Evolutionary conservation across 352 stramenopile genomes (phyloP).

Genomic region (Globisporangium recalcitrans): DNA sequence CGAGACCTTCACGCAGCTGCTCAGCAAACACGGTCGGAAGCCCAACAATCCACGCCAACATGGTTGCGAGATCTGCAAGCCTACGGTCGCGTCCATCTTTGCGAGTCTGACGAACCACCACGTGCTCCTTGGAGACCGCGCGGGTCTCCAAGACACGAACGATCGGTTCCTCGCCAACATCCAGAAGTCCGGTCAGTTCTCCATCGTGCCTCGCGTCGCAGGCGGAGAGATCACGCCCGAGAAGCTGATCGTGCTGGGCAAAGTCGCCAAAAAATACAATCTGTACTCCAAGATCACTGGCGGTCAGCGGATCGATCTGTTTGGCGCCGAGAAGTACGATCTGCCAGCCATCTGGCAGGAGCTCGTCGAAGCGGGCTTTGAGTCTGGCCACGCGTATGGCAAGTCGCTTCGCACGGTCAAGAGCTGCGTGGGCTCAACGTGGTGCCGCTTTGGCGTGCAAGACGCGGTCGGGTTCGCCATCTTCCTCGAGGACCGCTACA

Average conservation of each 20-base stretch:
- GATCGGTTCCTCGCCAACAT: constrained; percentile 91
- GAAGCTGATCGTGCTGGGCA: constrained; percentile 86
- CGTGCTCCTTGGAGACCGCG: constrained; percentile 72
- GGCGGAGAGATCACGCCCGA: constrained; percentile 88
- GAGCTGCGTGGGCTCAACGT: constrained; percentile 90
- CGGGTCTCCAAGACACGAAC: constrained; percentile 89
- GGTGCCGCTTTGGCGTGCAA: constrained; percentile 90
- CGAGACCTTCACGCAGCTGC: constrained; percentile 84
- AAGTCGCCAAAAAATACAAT: constrained; percentile 87
- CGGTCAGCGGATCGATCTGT: constrained; percentile 90
- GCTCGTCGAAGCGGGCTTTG: constrained; percentile 86
- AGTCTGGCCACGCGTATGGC: constrained; percentile 91
- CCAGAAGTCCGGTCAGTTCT: constrained; percentile 91
- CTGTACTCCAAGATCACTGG: constrained; percentile 94
- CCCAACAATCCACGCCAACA: constrained; percentile 36
- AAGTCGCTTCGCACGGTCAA: constrained; percentile 92
- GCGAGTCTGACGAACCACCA: constrained; percentile 87
- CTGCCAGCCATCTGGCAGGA: constrained; percentile 90
- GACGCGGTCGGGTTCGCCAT: constrained; percentile 90
- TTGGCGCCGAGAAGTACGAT: constrained; percentile 89
- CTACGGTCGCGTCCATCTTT: constrained; percentile 87
- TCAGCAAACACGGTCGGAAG: constrained; percentile 71
- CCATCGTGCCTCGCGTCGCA: constrained; percentile 88
- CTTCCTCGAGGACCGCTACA: constrained; percentile 90
- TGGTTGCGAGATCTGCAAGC: constrained; percentile 92